phyloP scores from a whole-genome alignment of 495 filamentous ascomycete species.

The Apiosordaria backusii region DNA sequence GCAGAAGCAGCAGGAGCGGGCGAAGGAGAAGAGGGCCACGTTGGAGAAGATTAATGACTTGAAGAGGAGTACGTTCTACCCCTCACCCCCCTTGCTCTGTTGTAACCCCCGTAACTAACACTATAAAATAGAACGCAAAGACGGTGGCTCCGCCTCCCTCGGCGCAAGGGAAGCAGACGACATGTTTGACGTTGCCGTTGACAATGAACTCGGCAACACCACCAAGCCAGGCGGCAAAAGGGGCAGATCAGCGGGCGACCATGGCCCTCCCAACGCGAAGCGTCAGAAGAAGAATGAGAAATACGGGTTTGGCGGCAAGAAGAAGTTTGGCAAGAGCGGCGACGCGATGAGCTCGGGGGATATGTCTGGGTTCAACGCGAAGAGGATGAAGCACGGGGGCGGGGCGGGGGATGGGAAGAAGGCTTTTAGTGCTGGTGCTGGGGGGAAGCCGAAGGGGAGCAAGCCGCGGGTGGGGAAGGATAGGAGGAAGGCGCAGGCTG shows the following conservation, averaged over 20 bases:
- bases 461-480: conserved; percentile 36
- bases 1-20: conserved; percentile 88
- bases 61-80: conserved; percentile 74
- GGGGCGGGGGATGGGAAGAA: conserved; percentile 22
- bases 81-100: neutral
- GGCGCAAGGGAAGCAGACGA: conserved; percentile 77
- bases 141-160: conserved; percentile 55
- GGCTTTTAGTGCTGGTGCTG: neutral
- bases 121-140: conserved; percentile 68
- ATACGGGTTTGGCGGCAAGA: conserved; percentile 94
- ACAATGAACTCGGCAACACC: conserved; percentile 58
- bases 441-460: conserved; percentile 16
- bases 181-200: conserved; percentile 91
- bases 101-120: conserved; percentile 16
- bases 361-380: conserved; percentile 69
- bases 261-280: conserved; percentile 56
- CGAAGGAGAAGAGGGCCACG: conserved; percentile 83
- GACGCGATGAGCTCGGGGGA: conserved; percentile 78
- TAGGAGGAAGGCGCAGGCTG: conserved; percentile 34
- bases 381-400: conserved; percentile 70
- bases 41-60: conserved; percentile 89
- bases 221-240: conserved; percentile 44
- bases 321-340: conserved; percentile 80
- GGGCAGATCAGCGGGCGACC: conserved; percentile 32
- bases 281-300: conserved; percentile 89